Percentiles rank a stretch among this genome's conserved stretches.
Conservation (phyloP, 1,139 yeast species). For the Geotrichum aggregatum region DNA sequence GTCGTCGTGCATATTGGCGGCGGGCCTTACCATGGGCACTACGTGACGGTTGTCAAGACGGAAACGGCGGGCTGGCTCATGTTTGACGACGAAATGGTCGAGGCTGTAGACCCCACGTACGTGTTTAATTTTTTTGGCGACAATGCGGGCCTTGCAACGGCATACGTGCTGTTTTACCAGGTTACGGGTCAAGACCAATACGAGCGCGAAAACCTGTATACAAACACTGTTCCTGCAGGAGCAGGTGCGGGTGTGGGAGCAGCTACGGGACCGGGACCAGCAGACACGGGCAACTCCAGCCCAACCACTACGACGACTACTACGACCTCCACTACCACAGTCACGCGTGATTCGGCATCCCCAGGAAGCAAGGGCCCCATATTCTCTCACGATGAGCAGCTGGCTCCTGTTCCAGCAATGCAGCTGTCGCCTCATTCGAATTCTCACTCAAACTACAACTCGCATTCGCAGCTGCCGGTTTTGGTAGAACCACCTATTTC, state of each 20-base stretch:
- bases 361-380: too few relatives aligned
- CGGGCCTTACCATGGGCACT: slow-evolving; percentile 97
- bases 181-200: slow-evolving; percentile 28
- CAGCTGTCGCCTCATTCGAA: too few relatives aligned
- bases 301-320: neutral
- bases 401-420: too few relatives aligned
- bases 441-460: too few relatives aligned
- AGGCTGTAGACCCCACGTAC: slow-evolving; percentile 74
- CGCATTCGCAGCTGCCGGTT: too few relatives aligned
- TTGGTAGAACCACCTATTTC: too few relatives aligned
- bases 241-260: neutral
- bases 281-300: neutral
- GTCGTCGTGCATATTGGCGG: slow-evolving; percentile 94
- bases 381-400: too few relatives aligned
- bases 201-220: slow-evolving; percentile 10
- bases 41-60: slow-evolving; percentile 80
- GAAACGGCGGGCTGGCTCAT: slow-evolving; percentile 79
- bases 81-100: slow-evolving; percentile 94
- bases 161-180: slow-evolving; percentile 79
- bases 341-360: too few relatives aligned
- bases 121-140: slow-evolving; percentile 87
- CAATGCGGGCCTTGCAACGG: slow-evolving; percentile 82
- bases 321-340: too few relatives aligned
- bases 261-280: neutral
- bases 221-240: slow-evolving; percentile 1